Evolutionary conservation across 371 early-diverging fungal species (phyloP), one percentile per base, ranked within the genome.

Genomic region (Rhizopus delemar): DNA sequence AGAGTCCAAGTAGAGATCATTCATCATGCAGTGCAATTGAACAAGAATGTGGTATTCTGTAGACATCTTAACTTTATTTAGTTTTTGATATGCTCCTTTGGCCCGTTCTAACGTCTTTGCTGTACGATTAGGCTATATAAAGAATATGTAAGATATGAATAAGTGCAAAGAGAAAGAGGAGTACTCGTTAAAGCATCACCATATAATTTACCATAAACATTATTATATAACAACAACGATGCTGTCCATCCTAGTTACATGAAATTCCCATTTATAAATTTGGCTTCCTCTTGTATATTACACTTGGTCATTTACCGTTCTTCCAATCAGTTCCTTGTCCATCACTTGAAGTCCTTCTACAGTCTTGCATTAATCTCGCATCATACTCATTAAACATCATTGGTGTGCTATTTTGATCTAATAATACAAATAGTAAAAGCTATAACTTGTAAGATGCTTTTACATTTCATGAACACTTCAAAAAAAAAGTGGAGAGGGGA

Each of bases 131-230:
- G 63, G 56, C 68, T 68, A 53, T 52, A 33, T 29, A 46, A 28
- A 32, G 22, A 28, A 28, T 11, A 52, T 29, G 8, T 4, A 53
- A 12, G 3, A 8, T 15, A 15, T 15, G 8, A 31, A 22, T 22
- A 22, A 2, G 22, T 22, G n/a, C 8, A 46, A 46, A 22, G 46
- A 46, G 15, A 56, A 46, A 46, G 2, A 31, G 16, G 22, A 48
- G 32, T 33, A 8, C 61, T 70, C 65, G 73, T 74, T 59, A 73
- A 49, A 7, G 67, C 71, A 64, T 78, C 78, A n/a, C 71, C 73
- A 60, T 75, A 78, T 1, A 78, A 41, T 46, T 69, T 65, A 28
- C 68, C 75, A 41, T 73, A 74, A 1, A 74, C 72, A 62, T 71
- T 58, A 9, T 74, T 70, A 8, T 73, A 70, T n/a, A 72, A 51